Percentiles rank a stretch among this genome's conserved stretches.
These are phyloP conservation scores for Solanum aculeatissimum DNA, from an alignment of 305 asterid species.

Conservation along the genomic window DNA sequence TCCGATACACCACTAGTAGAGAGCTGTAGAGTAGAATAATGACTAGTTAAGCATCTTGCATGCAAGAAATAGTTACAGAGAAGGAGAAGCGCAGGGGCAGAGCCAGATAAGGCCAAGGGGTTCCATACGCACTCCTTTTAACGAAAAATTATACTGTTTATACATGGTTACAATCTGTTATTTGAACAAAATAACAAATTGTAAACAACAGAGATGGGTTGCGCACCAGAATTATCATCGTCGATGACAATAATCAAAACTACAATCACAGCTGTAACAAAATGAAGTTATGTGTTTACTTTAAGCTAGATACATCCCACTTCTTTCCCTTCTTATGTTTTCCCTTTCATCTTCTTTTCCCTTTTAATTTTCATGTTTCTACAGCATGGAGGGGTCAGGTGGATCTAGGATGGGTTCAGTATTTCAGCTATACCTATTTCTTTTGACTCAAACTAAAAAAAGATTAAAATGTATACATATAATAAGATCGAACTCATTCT, in stretches of 20 bases:
- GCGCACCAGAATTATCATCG: neutral
- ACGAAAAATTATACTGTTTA: neutral
- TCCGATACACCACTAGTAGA: conserved; percentile 44
- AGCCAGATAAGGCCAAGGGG: neutral
- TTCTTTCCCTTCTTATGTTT: neutral
- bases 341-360: neutral
- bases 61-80: neutral
- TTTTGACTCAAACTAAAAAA: neutral
- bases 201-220: neutral
- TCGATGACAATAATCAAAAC: neutral
- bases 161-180: neutral
- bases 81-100: neutral
- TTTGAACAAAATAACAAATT: neutral
- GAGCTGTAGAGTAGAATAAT: conserved; percentile 31
- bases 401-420: neutral
- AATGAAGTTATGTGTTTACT: neutral
- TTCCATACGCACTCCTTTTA: neutral
- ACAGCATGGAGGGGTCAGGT: neutral
- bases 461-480: neutral
- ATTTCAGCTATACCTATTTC: neutral
- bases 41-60: neutral
- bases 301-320: neutral
- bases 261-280: neutral
- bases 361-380: neutral
- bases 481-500: neutral